Evolutionary conservation across 345 rosid genomes (phyloP), one percentile per base, ranked within the genome.

Genomic region (Limnanthes douglasii): DNA sequence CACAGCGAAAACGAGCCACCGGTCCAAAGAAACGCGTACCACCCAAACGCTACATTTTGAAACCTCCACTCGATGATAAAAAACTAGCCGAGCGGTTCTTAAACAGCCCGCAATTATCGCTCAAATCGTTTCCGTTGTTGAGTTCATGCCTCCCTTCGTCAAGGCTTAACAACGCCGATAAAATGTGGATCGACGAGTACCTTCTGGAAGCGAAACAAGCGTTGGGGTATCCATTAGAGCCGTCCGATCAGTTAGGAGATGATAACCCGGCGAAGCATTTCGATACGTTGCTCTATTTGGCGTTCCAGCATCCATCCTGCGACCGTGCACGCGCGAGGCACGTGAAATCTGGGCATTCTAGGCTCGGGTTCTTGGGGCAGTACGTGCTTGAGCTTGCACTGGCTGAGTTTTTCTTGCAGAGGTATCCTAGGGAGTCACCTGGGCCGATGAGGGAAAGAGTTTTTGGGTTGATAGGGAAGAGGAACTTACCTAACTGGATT

Each of bases 191-290:
- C 7, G 93, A 83, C 15, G 94, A 90, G 73, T 80, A 72, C 60
- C 51, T 79, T 34, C 75, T 83, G 2, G 95, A 90, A 42, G 95
- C 84, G 2, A 90, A 90, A 60, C 98, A 83, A 39, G 98, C 98
- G 8, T 52, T 90, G 11, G 98, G 95, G 5, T 90, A 90, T 36
- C 72, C 86, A 12, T 41, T 88, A 4, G 94, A 84, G 33, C 72
- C 78, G 5, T 76, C 84, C 0, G 79, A 77, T 2, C 37, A 34
- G 1, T 37, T 62, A 20, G 81, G 64, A 4, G 95, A 83, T 27
- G 95, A 90, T 55, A 90, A 79, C 45, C 98, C 95, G 0, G 98
- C 92, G 5, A 84, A 79, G 51, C 98, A 90, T 39, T 90, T 90
- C 14, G 98, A 90, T 53, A 62, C 82, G 10, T 31, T 90, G 60